Conservation (phyloP, 306 rosid genomes). For the Castanea mollissima region DNA sequence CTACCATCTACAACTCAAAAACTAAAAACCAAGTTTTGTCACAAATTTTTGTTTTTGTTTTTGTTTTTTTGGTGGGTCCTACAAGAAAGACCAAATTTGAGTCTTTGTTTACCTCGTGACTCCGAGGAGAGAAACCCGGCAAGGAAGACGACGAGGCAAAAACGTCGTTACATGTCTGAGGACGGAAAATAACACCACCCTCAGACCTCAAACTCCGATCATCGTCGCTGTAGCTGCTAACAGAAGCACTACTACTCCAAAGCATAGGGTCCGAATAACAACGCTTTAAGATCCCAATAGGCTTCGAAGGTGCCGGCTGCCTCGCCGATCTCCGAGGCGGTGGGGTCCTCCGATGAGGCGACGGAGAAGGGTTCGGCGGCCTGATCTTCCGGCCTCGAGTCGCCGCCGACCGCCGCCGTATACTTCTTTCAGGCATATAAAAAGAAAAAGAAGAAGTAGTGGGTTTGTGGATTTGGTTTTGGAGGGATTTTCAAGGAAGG, state of each 20-base stretch:
- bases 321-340: constrained; percentile 23
- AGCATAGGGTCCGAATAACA: constrained; percentile 61
- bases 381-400: constrained; percentile 25
- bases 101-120: constrained; percentile 19
- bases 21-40: neutral
- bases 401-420: constrained; percentile 28
- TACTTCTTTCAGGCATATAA: constrained; percentile 46
- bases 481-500: neutral
- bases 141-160: constrained; percentile 59
- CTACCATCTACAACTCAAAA: neutral
- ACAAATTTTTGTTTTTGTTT: too few relatives aligned
- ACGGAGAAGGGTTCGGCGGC: constrained; percentile 49
- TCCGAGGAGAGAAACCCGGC: constrained; percentile 38
- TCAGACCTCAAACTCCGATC: constrained; percentile 8
- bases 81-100: neutral
- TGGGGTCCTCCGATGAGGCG: constrained; percentile 25
- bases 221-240: constrained; percentile 16
- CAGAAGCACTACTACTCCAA: neutral
- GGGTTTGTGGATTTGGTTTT: neutral
- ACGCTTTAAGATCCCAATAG: constrained; percentile 42
- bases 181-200: constrained; percentile 37
- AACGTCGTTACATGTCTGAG: constrained; percentile 39
- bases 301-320: constrained; percentile 39
- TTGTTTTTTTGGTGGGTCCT: neutral
- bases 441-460: neutral